Conservation (phyloP, 2,329 filamentous ascomycete genomes). For the Aspergillus unguis region DNA sequence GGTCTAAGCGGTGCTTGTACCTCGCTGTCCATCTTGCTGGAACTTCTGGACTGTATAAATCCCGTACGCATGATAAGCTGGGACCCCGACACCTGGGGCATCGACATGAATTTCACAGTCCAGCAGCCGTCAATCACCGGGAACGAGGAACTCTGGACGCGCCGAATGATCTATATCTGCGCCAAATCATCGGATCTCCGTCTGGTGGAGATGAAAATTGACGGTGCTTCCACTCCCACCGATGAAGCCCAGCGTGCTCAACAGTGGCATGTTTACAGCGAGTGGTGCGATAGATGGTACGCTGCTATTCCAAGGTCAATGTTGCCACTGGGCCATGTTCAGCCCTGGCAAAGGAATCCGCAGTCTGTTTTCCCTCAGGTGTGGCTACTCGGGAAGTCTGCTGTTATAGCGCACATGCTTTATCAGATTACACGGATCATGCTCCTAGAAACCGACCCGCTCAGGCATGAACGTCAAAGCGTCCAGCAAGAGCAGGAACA, state of each 20-base stretch:
- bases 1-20: conserved; percentile 87
- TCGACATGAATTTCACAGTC: conserved; percentile 69
- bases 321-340: conserved; percentile 77
- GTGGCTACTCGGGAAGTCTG: conserved; percentile 80
- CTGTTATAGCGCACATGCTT: conserved; percentile 77
- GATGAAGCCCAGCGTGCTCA: conserved; percentile 62
- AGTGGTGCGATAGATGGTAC: conserved; percentile 81
- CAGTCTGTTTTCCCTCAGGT: conserved; percentile 81
- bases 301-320: conserved; percentile 75
- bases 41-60: conserved; percentile 75
- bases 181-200: conserved; percentile 85
- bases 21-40: conserved; percentile 89
- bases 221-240: conserved; percentile 34
- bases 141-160: conserved; percentile 79
- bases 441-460: conserved; percentile 74
- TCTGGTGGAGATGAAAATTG: not conserved
- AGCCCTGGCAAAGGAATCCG: conserved; percentile 62
- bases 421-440: conserved; percentile 85
- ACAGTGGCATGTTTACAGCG: conserved; percentile 77
- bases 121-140: conserved; percentile 55
- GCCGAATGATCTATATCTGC: conserved; percentile 83
- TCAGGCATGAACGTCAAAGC: conserved; percentile 55
- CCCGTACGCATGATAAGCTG: conserved; percentile 84
- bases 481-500: conserved; percentile 67
- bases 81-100: conserved; percentile 86